Base-by-base conservation (phyloP, 2,329 filamentous ascomycete species). In the Lecanosticta acicola region DNA sequence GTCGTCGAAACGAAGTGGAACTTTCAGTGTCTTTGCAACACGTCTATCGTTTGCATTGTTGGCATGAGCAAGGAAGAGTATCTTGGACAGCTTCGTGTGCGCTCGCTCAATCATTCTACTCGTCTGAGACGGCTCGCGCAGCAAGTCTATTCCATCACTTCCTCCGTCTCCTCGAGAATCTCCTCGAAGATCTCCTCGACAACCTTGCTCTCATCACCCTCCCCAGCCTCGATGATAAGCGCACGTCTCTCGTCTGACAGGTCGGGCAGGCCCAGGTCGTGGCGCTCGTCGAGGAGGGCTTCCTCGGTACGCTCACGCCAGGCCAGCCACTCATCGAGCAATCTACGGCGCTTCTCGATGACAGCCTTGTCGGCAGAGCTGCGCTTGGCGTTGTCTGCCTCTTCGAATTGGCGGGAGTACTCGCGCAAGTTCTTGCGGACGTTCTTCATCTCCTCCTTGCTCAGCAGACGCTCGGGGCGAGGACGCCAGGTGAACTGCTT, bases 351-450 rank as follows among this genome's bases (percentile, higher is more conserved):
- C 58, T 81, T 83, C 70, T 97, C 91, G 52, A 98, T 85, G 41
- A 98, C 89, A 29, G 90, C 91, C 62, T 90, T 81, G 72, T 97
- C 93, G 60, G 91, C 93, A 45, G 88, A 91, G 52, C 90, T 91
- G 64, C 90, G 90, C 65, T 91, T 89, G 66, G 94, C 89, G 54
- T 85, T 81, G 70, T 98, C 94, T 67, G 95, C 85, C 71, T 95
- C 88, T 59, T 98, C 93, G 68, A 98, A 98, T 56, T 86, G 77
- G 66, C 87, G 87, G 68, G 84, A 88, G 80, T 96, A 98, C 71
- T 97, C 93, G 59, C 91, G 87, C 45, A 98, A 83, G 72, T 96
- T 98, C 81, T 95, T 96, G 74, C 94, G 91, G 63, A 97, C 87
- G 63, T 85, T 80, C 78, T 96, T 94, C 75, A 97, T 93, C 76